Conservation (phyloP, 441 rosid genomes). For the Pelargonium fulgidum region DNA sequence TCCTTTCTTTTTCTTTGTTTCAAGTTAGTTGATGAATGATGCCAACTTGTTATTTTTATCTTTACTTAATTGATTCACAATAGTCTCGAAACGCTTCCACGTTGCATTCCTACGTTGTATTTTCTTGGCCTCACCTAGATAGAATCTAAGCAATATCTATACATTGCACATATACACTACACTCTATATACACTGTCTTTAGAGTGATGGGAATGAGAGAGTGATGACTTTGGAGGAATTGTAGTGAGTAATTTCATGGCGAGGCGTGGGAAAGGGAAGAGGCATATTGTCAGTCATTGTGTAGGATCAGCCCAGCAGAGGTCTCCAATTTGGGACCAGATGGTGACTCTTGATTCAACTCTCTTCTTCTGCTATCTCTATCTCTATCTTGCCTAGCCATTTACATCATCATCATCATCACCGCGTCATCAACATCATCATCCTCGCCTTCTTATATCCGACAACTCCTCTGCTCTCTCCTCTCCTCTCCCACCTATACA, state of each 20-base stretch:
- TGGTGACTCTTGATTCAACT: slow-evolving; percentile 26
- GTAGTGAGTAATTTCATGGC: slow-evolving; percentile 8
- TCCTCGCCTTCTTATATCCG: background rate
- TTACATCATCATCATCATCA: background rate
- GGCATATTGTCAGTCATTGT: slow-evolving; percentile 16
- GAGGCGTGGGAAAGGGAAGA: slow-evolving; percentile 22
- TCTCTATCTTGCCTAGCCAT: background rate
- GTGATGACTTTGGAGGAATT: background rate
- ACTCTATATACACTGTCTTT: background rate
- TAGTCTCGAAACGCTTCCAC: too few relatives aligned
- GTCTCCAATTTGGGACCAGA: slow-evolving; percentile 30
- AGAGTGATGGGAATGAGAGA: background rate
- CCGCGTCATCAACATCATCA: background rate
- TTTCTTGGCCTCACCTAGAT: background rate
- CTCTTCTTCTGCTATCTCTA: slow-evolving; percentile 5
- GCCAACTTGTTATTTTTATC: slow-evolving; percentile 1
- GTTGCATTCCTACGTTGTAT: background rate
- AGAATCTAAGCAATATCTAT: too few relatives aligned
- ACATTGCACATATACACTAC: background rate
- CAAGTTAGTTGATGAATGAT: background rate
- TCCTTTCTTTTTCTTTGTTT: background rate
- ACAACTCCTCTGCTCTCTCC: slow-evolving; percentile 1
- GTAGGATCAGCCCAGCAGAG: background rate
- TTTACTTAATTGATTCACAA: background rate
- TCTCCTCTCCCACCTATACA: background rate